Evolutionary conservation across 768 basidiomycete genomes (phyloP), one percentile per base, ranked within the genome.

Genomic region (Mycena leptocephala): DNA sequence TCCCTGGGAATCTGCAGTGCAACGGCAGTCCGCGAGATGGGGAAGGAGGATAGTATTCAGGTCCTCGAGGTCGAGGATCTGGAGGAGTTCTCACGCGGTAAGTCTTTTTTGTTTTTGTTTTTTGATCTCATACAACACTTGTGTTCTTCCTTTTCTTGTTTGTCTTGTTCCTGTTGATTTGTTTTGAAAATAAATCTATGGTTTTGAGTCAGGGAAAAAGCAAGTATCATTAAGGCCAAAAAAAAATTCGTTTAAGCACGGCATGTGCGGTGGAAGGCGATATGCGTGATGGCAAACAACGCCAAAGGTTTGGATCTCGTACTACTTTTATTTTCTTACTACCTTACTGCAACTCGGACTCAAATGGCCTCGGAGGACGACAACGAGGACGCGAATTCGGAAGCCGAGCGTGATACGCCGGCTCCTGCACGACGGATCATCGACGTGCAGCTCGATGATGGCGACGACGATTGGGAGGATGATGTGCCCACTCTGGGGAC

Each of bases 51-150:
- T 16, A 41, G 61, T 14, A 18, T 63, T 13, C 37, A 63, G 61
- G 61, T 63, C 33, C 58, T 61, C 58, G 58, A 61, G 20, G 18
- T 61, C 58, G 58, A 61, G 58, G 58, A 61, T 13, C 61, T 63
- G 61, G 61, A 63, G 61, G 61, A 41, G 6, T 41, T 63, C 43
- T 24, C 43, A 24, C 24, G 61, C 61, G 61, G 61, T 43, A 26
- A 43, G 39, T 63, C 24, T 63, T 39, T 26, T 61, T 61, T 8
- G 43, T 22, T 46, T 46, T 46, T 16, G 11, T 16, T 16, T 16
- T 16, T 16, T 41, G 7, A 8, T 22, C 22, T 18, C 43, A 46
- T 22, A 46, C 22, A n/a, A n/a, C n/a, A n/a, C n/a, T 46, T 46
- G 20, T n/a, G 16, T 63, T 63, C 37, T 63, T 63, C 24, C 61